Evolutionary conservation across 208 protist species (phyloP).

Genomic region (Crithidia thermophila): DNA sequence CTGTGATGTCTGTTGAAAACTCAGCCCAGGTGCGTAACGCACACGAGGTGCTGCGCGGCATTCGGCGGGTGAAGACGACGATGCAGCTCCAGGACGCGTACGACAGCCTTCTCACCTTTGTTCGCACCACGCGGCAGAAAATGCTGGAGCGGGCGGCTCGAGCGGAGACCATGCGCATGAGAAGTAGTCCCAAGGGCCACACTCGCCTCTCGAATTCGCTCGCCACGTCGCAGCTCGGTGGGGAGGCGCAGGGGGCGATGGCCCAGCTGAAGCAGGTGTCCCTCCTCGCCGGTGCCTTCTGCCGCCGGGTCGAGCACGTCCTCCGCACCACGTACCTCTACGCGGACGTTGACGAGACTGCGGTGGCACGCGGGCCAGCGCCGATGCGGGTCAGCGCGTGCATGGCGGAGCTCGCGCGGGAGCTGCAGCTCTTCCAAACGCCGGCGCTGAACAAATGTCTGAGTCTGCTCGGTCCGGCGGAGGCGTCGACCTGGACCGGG

Average conservation of each 20-base stretch:
- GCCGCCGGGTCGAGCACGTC: constrained; percentile 42
- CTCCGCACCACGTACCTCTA: constrained; percentile 31
- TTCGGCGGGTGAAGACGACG: constrained; percentile 27
- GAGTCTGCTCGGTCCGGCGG: background rate
- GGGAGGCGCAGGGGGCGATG: constrained; percentile 17
- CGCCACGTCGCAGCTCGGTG: constrained; percentile 1
- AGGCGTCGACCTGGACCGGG: background rate
- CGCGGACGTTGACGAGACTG: constrained; percentile 28
- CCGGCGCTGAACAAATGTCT: constrained; percentile 19
- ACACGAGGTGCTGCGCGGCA: constrained; percentile 26
- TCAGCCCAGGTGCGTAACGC: constrained; percentile 15
- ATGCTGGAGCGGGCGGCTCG: constrained; percentile 16
- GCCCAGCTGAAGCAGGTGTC: constrained; percentile 36
- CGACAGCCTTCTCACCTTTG: constrained; percentile 17
- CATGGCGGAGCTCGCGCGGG: constrained; percentile 29
- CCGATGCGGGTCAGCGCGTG: constrained; percentile 18
- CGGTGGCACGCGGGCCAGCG: constrained; percentile 7
- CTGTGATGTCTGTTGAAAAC: background rate
- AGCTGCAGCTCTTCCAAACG: constrained; percentile 24
- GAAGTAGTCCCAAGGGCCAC: constrained; percentile 5
- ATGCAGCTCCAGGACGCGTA: constrained; percentile 34
- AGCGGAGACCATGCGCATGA: constrained; percentile 1
- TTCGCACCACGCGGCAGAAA: constrained; percentile 11
- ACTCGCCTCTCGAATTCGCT: background rate
- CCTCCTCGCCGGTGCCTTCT: constrained; percentile 43